A percentile compares a stretch with the other conserved stretches of the same genome.
These are phyloP conservation scores for Scheffersomyces lignosus DNA, from an alignment of 805 yeast genomes.

Conservation along the genomic window DNA sequence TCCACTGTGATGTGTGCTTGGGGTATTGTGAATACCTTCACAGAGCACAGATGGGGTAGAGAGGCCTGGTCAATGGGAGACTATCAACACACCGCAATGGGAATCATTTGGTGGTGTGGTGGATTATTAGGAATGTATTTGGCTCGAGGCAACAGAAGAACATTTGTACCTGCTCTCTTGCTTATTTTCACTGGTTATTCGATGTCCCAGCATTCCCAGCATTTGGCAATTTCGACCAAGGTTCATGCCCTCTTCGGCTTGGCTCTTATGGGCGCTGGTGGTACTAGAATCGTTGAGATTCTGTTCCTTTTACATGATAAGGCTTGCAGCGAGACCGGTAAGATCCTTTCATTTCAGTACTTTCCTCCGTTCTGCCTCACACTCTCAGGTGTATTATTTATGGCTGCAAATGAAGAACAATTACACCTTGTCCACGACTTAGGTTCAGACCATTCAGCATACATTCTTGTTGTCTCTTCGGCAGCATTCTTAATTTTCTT, in stretches of 20 bases:
- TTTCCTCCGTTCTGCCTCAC: constrained; percentile 81
- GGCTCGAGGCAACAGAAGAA: constrained; percentile 58
- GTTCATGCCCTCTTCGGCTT: constrained; percentile 87
- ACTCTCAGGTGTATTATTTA: constrained; percentile 77
- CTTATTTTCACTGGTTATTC: constrained; percentile 91
- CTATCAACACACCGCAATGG: constrained; percentile 95
- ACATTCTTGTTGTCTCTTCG: constrained; percentile 66
- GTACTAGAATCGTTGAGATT: constrained; percentile 74
- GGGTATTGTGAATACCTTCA: constrained; percentile 94
- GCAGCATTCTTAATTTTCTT: constrained; percentile 72
- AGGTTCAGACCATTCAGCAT: constrained; percentile 84
- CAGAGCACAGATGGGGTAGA: constrained; percentile 93
- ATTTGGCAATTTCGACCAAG: constrained; percentile 72
- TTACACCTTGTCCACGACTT: constrained; percentile 64
- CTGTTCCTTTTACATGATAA: constrained; percentile 71
- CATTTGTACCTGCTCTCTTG: constrained; percentile 78
- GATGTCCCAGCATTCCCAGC: constrained; percentile 88
- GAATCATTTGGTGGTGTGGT: constrained; percentile 94
- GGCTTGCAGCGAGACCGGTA: constrained; percentile 37
- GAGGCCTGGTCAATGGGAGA: constrained; percentile 92
- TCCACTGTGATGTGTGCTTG: constrained; percentile 76
- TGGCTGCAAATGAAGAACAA: constrained; percentile 94
- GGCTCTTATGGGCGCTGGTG: constrained; percentile 77
- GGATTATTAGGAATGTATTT: constrained; percentile 83
- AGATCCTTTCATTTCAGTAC: constrained; percentile 74